Evolutionary conservation across 768 basidiomycete genomes (phyloP).

Genomic region (Mycena vulgaris): DNA sequence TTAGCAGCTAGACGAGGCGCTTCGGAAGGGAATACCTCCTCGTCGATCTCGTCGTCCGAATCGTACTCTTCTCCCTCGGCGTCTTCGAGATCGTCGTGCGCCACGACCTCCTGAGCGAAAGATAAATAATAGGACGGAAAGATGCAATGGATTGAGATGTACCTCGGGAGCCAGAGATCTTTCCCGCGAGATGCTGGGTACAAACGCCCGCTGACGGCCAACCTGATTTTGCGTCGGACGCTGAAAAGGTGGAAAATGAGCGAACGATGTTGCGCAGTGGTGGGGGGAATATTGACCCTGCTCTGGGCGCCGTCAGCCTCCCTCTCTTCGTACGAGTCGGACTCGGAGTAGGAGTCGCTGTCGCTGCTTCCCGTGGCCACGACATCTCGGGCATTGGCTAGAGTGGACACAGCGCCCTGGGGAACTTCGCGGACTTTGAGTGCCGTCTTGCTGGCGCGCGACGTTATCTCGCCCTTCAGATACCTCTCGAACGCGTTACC

Average conservation of each 20-base stretch:
- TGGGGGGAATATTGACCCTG: too few relatives aligned
- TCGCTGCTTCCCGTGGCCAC: neutral
- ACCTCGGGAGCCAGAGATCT: neutral
- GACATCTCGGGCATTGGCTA: neutral
- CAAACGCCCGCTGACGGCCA: too few relatives aligned
- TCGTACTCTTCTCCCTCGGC: neutral
- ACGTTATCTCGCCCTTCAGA: constrained; percentile 5
- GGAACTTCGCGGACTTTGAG: neutral
- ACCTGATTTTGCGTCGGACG: too few relatives aligned
- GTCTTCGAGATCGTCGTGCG: neutral
- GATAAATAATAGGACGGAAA: neutral
- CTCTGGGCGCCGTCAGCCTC: neutral
- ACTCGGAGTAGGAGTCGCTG: neutral
- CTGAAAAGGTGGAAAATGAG: too few relatives aligned
- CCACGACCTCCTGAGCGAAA: neutral
- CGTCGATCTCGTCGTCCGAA: neutral
- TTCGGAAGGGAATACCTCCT: neutral
- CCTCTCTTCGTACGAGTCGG: neutral
- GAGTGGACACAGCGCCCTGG: neutral
- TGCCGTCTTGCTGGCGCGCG: neutral
- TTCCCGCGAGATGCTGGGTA: neutral
- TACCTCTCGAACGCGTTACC: neutral
- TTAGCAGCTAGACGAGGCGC: too few relatives aligned
- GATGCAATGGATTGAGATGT: neutral
- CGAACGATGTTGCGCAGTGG: too few relatives aligned